Evolutionary conservation across 23 red algal genomes (phyloP).

Genomic region (Gracilaria domingensis): DNA sequence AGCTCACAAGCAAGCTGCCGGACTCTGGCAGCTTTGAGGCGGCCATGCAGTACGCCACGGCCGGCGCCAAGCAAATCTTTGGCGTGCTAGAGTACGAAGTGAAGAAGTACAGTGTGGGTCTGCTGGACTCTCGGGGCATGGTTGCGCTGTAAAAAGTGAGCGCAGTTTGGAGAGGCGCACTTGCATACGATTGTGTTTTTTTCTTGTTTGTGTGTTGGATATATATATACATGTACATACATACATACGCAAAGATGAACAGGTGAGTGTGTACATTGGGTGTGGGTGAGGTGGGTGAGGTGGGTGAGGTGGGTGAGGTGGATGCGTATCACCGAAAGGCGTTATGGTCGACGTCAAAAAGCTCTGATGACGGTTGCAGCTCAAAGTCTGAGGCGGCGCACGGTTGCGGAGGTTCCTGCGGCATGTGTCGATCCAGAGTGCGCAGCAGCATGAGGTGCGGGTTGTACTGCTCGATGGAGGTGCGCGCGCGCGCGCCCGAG

Average conservation of each 20-base stretch:
- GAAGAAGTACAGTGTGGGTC: conserved; percentile 50
- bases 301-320: too few relatives aligned
- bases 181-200: too few relatives aligned
- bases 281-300: too few relatives aligned
- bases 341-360: not conserved
- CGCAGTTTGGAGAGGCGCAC: too few relatives aligned
- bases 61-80: conserved; percentile 69
- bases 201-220: too few relatives aligned
- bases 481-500: not conserved
- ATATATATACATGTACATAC: too few relatives aligned
- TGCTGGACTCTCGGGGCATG: conserved; percentile 69
- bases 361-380: not conserved
- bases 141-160: conserved; percentile 63
- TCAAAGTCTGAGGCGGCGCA: not conserved
- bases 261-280: too few relatives aligned
- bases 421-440: conserved; percentile 40
- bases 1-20: conserved; percentile 38
- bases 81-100: conserved; percentile 72
- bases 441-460: conserved; percentile 42
- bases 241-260: too few relatives aligned
- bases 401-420: not conserved
- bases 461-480: conserved; percentile 42
- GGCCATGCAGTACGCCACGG: conserved; percentile 62
- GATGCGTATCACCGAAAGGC: not conserved
- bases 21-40: conserved; percentile 10